Percentiles rank a stretch among this genome's conserved stretches.
Evolutionary conservation across 1,284 basidiomycete species (phyloP).

Genomic region (Malassezia furfur): DNA sequence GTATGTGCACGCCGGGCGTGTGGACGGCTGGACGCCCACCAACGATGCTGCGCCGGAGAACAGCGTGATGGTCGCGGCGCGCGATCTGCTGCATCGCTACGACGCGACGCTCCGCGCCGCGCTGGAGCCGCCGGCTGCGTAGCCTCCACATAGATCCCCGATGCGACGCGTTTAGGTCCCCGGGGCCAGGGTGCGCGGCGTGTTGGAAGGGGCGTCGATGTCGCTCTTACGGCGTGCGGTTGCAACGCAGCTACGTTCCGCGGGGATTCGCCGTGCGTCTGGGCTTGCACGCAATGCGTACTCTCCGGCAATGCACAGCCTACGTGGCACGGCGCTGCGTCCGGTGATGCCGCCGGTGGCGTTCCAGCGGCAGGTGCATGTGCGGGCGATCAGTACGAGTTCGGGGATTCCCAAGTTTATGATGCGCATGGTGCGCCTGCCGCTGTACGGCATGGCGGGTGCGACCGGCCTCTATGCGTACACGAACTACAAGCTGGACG

Average conservation of each 20-base stretch:
- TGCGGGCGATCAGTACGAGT: slow-evolving; percentile 41
- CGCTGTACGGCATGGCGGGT: slow-evolving; percentile 33
- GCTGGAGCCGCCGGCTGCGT: too few relatives aligned
- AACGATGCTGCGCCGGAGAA: slow-evolving; percentile 7
- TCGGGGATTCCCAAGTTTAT: slow-evolving; percentile 33
- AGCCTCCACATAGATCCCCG: slow-evolving; percentile 3
- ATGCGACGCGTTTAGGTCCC: background rate
- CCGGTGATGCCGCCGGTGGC: background rate
- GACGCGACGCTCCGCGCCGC: slow-evolving; percentile 8
- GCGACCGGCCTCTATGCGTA: slow-evolving; percentile 42
- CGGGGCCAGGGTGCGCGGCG: background rate
- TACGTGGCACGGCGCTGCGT: background rate
- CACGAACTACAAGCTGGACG: slow-evolving; percentile 43
- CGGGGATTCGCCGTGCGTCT: background rate
- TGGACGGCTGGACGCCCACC: slow-evolving; percentile 34
- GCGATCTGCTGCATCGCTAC: slow-evolving; percentile 13
- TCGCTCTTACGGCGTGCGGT: slow-evolving; percentile 3
- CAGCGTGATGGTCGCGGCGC: slow-evolving; percentile 8
- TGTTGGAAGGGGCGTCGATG: background rate
- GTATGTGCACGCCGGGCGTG: slow-evolving; percentile 32
- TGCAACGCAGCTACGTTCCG: background rate
- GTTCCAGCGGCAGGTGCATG: slow-evolving; percentile 29
- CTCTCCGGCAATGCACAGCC: background rate
- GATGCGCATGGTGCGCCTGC: slow-evolving; percentile 33
- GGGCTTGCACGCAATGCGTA: background rate